Conservation (phyloP, 73 alveolate genomes). For the Paramecium octaurelia region DNA sequence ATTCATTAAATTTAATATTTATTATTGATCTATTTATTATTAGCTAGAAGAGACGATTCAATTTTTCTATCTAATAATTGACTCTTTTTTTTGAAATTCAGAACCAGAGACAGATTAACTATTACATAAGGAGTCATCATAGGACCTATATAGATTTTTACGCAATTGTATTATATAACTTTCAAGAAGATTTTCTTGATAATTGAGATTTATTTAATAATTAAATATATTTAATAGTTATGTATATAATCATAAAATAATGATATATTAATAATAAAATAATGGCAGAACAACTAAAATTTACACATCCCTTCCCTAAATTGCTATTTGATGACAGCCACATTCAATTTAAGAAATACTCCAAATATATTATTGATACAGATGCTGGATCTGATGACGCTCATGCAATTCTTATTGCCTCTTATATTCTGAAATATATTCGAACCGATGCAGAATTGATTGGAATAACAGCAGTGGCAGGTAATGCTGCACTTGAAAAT, state of each 20-base stretch:
- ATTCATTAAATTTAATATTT: not conserved
- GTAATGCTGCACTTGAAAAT: constrained; percentile 33
- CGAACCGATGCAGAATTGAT: constrained; percentile 27
- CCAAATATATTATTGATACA: constrained; percentile 31
- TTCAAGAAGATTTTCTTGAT: no score
- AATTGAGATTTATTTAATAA: no score
- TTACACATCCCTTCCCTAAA: not conserved
- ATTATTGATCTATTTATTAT: not conserved
- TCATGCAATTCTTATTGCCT: constrained; percentile 30
- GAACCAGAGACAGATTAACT: no score
- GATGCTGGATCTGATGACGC: constrained; percentile 49
- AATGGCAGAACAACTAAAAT: not conserved
- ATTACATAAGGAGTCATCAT: no score
- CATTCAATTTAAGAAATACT: not conserved
- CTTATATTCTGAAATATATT: not conserved
- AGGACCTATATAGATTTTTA: no score
- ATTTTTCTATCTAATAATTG: no score
- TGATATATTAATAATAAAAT: not conserved
- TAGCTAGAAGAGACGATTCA: not conserved
- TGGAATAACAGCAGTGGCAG: constrained; percentile 43
- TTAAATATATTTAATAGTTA: no score
- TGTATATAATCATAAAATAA: not conserved
- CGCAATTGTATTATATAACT: no score
- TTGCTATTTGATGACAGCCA: not conserved
- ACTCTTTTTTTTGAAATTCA: no score